Evolutionary conservation across 106 monocot genomes (phyloP), one percentile per base, ranked within the genome.

Genomic region (Amphibolis antarctica): DNA sequence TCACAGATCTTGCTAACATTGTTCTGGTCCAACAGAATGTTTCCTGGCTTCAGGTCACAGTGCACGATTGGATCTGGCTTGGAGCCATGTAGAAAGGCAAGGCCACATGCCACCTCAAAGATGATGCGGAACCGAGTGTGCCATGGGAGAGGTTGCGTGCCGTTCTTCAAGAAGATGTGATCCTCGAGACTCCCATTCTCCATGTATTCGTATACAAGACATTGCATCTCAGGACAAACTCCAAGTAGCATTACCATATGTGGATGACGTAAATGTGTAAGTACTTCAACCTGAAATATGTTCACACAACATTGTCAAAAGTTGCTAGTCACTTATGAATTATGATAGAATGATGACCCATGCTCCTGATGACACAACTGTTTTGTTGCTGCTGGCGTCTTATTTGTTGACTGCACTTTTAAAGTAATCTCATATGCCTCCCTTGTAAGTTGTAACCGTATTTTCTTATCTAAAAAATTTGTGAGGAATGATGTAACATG

Each of bases 11-110:
- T 93, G 63, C 78, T 75, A n/a, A 73, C 77, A 25, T 70, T 83
- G 28, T 88, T 83, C 42, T 50, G 70, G 60, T 93, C 81, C 19
- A 93, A 55, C 42, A 93, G 79, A 46, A 93, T 93, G 61, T 93
- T 93, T 36, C 75, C 85, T 4, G 93, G 93, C 68, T 93, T 93
- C 27, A 93, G 71, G 64, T 93, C 93, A 13, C 93, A 85, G 49
- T 93, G 93, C 52, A 93, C 85, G 5, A 93, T 79, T 26, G 93
- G 88, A 24, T 88, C 85, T 11, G 93, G 93, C 64, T 88, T 85
- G 36, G 74, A 68, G 24, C 69, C 74, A 66, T 93, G 93, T 44
- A 93, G 61, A 47, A 88, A 93, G 5, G 85, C 79, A 49, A 93
- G 81, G 0, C 78, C 88, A 28, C 83, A 76, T 1, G 85, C 88